These are phyloP conservation scores for Podaxis pistillaris DNA, from an alignment of 768 basidiomycete species.

Conservation along the genomic window DNA sequence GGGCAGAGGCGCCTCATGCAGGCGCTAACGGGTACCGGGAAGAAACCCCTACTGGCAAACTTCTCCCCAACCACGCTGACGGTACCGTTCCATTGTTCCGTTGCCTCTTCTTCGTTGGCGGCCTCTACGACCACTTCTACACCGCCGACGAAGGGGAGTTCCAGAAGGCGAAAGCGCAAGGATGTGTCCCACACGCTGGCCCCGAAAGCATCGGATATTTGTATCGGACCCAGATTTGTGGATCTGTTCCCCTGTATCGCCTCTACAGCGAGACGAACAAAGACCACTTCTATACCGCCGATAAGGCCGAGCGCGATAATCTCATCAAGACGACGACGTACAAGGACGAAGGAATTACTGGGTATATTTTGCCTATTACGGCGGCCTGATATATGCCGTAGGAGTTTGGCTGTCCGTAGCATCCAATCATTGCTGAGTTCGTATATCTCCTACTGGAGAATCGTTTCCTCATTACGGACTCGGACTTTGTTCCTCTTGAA, in stretches of 20 bases:
- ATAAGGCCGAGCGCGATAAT: constrained; percentile 1
- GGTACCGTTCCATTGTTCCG: not conserved
- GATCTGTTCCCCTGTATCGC: constrained; percentile 1
- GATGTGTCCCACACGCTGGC: not conserved
- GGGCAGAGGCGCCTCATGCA: too few species aligned
- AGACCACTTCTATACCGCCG: not conserved
- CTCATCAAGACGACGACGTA: not conserved
- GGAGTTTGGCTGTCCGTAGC: not conserved
- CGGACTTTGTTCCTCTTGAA: too few species aligned
- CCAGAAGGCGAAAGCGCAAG: not conserved
- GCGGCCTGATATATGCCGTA: not conserved
- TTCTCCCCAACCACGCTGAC: not conserved
- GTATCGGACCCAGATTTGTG: not conserved
- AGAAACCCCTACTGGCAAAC: not conserved
- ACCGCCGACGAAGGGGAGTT: not conserved
- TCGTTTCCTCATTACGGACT: too few species aligned
- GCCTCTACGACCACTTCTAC: not conserved
- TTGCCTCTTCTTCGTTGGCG: not conserved
- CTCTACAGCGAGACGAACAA: not conserved
- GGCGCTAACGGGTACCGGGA: not conserved
- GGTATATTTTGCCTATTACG: not conserved
- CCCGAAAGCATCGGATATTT: not conserved
- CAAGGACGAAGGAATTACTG: not conserved
- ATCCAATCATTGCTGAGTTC: too few species aligned
- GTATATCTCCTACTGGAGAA: too few species aligned